These are phyloP conservation scores for Pseudonitzschia multiseries DNA, from an alignment of 108 stramenopile species.

Conservation along the genomic window DNA sequence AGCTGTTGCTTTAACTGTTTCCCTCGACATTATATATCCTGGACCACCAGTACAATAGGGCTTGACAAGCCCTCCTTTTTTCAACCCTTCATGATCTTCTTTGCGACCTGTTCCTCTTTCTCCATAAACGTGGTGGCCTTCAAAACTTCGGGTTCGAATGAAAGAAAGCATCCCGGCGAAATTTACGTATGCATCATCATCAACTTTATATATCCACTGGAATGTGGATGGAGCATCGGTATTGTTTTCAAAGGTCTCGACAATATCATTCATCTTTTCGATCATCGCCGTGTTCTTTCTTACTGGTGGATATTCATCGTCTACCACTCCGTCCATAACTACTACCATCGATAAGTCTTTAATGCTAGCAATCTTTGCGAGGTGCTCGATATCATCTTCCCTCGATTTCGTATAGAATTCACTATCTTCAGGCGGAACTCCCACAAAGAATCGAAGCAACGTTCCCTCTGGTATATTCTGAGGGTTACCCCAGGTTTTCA, in stretches of 20 bases:
- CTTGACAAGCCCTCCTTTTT: slow-evolving; percentile 24
- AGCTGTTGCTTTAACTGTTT: slow-evolving; percentile 15
- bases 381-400: slow-evolving; percentile 23
- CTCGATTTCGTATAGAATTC: slow-evolving; percentile 14
- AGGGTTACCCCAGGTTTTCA: slow-evolving; percentile 26
- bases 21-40: slow-evolving; percentile 28
- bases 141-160: slow-evolving; percentile 13
- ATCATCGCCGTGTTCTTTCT: slow-evolving; percentile 34
- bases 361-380: slow-evolving; percentile 23
- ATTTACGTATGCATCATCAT: slow-evolving; percentile 34
- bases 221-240: slow-evolving; percentile 16
- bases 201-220: slow-evolving; percentile 33
- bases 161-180: slow-evolving; percentile 29
- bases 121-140: slow-evolving; percentile 24
- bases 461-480: slow-evolving; percentile 3
- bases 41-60: slow-evolving; percentile 36
- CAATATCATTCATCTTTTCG: slow-evolving; percentile 22
- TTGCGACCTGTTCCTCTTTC: slow-evolving; percentile 27
- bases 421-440: slow-evolving; percentile 4
- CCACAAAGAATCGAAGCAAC: slow-evolving; percentile 24
- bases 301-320: slow-evolving; percentile 38
- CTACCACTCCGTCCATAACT: slow-evolving; percentile 27
- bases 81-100: slow-evolving; percentile 23
- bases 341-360: slow-evolving; percentile 18
- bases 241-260: slow-evolving; percentile 17